These are phyloP conservation scores for Phytomonas sp. DNA, from an alignment of 208 protist species.

Conservation along the genomic window DNA sequence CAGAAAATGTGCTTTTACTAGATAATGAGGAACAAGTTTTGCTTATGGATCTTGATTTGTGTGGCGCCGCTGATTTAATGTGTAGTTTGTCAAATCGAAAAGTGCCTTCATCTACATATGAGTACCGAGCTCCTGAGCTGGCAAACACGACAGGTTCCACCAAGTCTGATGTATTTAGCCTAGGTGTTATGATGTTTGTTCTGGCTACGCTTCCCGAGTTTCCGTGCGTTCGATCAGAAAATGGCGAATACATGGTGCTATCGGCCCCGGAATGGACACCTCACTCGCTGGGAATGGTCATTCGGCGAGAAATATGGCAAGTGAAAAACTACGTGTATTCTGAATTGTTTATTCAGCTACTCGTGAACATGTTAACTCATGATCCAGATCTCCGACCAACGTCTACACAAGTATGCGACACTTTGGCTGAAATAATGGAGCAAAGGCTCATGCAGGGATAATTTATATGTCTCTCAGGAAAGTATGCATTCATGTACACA, in stretches of 20 bases:
- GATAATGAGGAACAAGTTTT: conserved; percentile 77
- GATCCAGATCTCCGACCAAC: conserved; percentile 36
- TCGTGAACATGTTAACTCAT: conserved; percentile 61
- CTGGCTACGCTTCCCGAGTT: conserved; percentile 73
- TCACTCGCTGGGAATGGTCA: conserved; percentile 29
- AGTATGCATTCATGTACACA: not conserved
- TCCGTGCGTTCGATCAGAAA: conserved; percentile 37
- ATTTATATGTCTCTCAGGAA: conserved; percentile 1
- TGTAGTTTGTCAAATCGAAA: conserved; percentile 32
- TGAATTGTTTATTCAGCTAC: conserved; percentile 40
- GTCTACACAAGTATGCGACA: conserved; percentile 28
- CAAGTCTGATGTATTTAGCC: conserved; percentile 82
- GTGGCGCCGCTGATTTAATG: conserved; percentile 39
- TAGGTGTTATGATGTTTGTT: conserved; percentile 74
- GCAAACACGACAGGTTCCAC: conserved; percentile 30
- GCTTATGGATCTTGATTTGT: conserved; percentile 84
- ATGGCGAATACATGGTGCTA: conserved; percentile 40
- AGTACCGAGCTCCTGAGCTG: conserved; percentile 73
- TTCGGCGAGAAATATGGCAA: conserved; percentile 29
- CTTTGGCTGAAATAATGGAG: conserved; percentile 55
- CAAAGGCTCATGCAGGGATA: conserved; percentile 5
- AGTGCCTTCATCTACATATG: conserved; percentile 46
- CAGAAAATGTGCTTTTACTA: conserved; percentile 80
- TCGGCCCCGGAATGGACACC: conserved; percentile 46
- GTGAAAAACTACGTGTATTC: conserved; percentile 41